Conservation (phyloP, 495 filamentous ascomycete genomes). For the Talaromyces wortmannii region DNA sequence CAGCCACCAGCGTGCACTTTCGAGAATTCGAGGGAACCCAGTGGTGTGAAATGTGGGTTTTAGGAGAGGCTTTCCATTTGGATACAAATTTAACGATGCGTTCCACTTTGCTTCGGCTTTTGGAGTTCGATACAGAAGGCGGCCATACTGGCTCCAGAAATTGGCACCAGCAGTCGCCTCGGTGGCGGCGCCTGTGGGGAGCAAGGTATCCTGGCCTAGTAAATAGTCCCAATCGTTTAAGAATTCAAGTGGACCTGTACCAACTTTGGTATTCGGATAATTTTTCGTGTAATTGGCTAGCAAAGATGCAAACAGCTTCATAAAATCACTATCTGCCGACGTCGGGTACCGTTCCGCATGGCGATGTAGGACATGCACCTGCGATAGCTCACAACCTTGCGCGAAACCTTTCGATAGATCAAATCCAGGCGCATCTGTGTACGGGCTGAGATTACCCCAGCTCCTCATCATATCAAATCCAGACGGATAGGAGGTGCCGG, state of each 20-base stretch:
- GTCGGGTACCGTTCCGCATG: conserved; percentile 48
- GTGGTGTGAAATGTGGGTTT: conserved; percentile 45
- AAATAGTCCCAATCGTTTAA: conserved; percentile 43
- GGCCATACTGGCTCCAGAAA: conserved; percentile 48
- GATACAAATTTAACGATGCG: conserved; percentile 32
- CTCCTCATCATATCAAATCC: conserved; percentile 27
- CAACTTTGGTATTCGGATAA: conserved; percentile 21
- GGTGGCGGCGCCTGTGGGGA: conserved; percentile 40
- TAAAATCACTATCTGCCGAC: conserved; percentile 33
- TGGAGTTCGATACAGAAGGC: conserved; percentile 39
- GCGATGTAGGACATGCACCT: conserved; percentile 43
- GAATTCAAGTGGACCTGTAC: conserved; percentile 40
- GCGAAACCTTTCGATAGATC: conserved; percentile 41
- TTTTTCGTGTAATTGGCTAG: conserved; percentile 33
- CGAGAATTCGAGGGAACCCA: conserved; percentile 38
- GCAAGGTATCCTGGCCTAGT: conserved; percentile 32
- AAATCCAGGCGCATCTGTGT: conserved; percentile 37
- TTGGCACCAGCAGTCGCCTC: conserved; percentile 41
- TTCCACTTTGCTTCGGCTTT: conserved; percentile 35
- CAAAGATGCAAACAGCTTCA: conserved; percentile 37
- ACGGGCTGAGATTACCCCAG: conserved; percentile 44
- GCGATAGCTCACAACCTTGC: conserved; percentile 43
- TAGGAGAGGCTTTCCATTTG: conserved; percentile 35
- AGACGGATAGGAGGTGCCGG: conserved; percentile 19
- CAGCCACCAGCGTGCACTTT: conserved; percentile 37